Percentiles rank a stretch among this genome's conserved stretches.
Conservation (phyloP, 2,329 filamentous ascomycete genomes). For the Apiospora sp. region DNA sequence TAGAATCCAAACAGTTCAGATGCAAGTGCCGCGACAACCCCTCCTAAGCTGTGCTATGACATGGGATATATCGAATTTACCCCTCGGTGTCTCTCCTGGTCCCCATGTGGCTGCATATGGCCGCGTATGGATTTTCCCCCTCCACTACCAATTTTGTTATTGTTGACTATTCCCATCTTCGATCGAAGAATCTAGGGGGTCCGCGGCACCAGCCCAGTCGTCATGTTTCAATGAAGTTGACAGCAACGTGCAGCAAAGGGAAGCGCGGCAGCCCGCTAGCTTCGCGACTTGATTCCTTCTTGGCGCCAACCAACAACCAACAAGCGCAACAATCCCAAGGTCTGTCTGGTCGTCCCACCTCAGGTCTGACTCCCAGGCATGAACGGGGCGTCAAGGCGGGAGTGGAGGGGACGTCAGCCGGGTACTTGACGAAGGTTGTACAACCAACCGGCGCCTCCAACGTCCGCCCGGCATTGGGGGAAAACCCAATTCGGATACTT, state of each 20-base stretch:
- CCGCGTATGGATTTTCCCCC: neutral
- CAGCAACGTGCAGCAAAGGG: neutral
- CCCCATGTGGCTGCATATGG: constrained; percentile 19
- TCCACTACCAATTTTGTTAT: neutral
- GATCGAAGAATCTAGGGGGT: neutral
- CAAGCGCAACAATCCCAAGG: neutral
- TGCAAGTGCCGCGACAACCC: constrained; percentile 10
- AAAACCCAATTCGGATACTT: constrained; percentile 1
- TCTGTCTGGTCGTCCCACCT: neutral
- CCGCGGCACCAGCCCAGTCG: neutral
- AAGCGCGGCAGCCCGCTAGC: constrained; percentile 12
- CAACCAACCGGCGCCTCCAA: constrained; percentile 2
- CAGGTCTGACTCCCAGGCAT: constrained; percentile 9
- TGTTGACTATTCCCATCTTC: neutral
- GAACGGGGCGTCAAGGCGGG: constrained; percentile 11
- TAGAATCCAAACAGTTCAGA: neutral
- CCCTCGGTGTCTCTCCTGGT: neutral
- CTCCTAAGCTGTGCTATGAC: constrained; percentile 1
- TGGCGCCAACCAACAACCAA: neutral
- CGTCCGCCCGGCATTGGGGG: constrained; percentile 5
- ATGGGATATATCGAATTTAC: constrained; percentile 7
- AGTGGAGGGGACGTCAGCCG: constrained; percentile 4
- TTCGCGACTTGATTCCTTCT: neutral
- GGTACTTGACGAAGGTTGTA: constrained; percentile 1
- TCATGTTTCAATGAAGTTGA: neutral